Evolutionary conservation across 2,329 filamentous ascomycete species (phyloP).

Genomic region (Capronia epimyces): DNA sequence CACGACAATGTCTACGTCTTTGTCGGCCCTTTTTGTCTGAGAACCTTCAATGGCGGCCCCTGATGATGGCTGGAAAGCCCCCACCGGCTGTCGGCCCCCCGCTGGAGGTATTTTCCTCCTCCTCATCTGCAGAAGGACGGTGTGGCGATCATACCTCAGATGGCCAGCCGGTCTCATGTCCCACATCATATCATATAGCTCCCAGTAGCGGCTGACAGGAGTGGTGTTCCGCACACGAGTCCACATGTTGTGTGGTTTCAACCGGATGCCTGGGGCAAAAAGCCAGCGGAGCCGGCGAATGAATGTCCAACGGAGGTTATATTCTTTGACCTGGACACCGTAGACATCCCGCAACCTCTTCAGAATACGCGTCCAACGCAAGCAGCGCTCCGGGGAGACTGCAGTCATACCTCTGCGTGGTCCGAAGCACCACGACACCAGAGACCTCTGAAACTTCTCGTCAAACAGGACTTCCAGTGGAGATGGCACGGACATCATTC

Average conservation of each 20-base stretch:
- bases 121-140: not conserved
- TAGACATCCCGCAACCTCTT: conserved; percentile 19
- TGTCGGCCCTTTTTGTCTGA: not conserved
- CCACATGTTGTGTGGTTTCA: conserved; percentile 2
- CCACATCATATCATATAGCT: conserved; percentile 21
- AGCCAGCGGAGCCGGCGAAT: conserved; percentile 13
- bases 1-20: conserved; percentile 12
- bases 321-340: conserved; percentile 17
- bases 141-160: conserved; percentile 5
- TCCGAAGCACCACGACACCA: conserved; percentile 48
- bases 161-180: conserved; percentile 15
- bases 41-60: not conserved
- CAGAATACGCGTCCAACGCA: conserved; percentile 22
- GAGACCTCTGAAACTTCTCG: conserved; percentile 40
- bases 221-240: conserved; percentile 8
- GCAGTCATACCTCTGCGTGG: conserved; percentile 11
- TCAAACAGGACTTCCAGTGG: conserved; percentile 41
- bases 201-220: conserved; percentile 12
- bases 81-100: not conserved
- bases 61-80: not conserved
- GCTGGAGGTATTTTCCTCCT: not conserved
- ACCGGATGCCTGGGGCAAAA: conserved; percentile 6
- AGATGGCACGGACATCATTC: conserved; percentile 4
- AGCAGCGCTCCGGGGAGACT: conserved; percentile 16
- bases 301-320: conserved; percentile 15